Evolutionary conservation across 257 asterid genomes (phyloP).

Genomic region (Mentha longifolia): DNA sequence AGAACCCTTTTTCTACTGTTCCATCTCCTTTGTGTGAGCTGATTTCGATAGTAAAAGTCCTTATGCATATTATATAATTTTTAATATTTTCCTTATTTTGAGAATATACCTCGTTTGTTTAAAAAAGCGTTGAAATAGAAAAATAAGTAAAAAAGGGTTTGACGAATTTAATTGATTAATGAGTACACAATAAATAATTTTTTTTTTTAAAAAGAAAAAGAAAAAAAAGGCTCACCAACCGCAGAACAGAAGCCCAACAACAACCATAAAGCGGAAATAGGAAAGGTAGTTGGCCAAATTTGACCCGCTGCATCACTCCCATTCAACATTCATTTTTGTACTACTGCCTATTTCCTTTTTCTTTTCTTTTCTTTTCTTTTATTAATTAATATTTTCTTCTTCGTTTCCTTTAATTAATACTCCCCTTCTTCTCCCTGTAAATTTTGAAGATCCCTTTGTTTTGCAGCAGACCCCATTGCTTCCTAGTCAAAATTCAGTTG

Average conservation of each 20-base stretch:
- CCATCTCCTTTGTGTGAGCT: too few species aligned
- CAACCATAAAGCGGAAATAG: conserved; percentile 15
- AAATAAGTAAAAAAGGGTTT: too few species aligned
- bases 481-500: conserved; percentile 29
- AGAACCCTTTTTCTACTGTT: too few species aligned
- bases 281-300: conserved; percentile 31
- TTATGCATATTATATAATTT: too few species aligned
- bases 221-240: conserved; percentile 40
- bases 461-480: conserved; percentile 2
- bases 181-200: too few species aligned
- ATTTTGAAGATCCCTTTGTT: conserved; percentile 41
- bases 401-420: conserved; percentile 27
- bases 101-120: too few species aligned
- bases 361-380: conserved; percentile 7
- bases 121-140: too few species aligned
- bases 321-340: conserved; percentile 24
- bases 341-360: neutral
- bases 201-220: too few species aligned
- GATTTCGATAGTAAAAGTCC: too few species aligned
- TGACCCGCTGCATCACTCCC: conserved; percentile 43
- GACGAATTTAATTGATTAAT: too few species aligned
- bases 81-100: too few species aligned
- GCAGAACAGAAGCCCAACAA: conserved; percentile 25
- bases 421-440: neutral
- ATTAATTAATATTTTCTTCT: neutral